Base-by-base conservation (phyloP, 148 eudicot species). In the Vaccinium myrtillus region DNA sequence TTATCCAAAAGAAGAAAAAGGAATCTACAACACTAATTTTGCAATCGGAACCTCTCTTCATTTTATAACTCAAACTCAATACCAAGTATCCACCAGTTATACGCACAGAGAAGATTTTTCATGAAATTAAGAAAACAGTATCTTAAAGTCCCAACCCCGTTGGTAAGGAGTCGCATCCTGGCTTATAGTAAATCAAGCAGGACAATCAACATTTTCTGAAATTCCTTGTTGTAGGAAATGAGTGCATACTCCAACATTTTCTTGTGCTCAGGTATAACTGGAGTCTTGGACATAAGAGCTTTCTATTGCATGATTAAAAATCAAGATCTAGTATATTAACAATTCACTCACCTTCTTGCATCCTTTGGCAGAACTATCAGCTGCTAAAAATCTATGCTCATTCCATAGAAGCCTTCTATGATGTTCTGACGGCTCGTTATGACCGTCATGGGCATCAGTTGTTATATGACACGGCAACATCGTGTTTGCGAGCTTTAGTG, bases 381-480 rank as follows among this genome's bases (percentile, higher is more conserved):
- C 92, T 16, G 90, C 86, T 87, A 97, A 88, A 74, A 90, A 32
- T 80, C 99, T 87, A 70, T 70, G 96, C 21, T 92, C 90, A 77
- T 89, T 10, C 98, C 95, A 96, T 14, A 96, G 85, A 83, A 94
- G 99, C 89, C 94, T 92, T 21, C 98, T 90, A 49, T 87, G 94
- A 75, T 87, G 90, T 1, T 82, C 89, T 32, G 39, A 80, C 23
- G 77, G 83, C n/a, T 5, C 81, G 6, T 79, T 19, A 55, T 36
- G 80, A 2, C 25, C 18, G 7, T 25, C 30, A 25, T 78, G 8
- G 46, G 18, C 15, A 13, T 73, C 32, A 11, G 50, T 61, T 77
- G 55, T 46, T 12, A 32, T 5, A 32, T 18, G 27, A 87, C 99
- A 97, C 23, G 99, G 99, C 90, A 94, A 85, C 96, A 97, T 92